Evolutionary conservation across 257 asterid genomes (phyloP).

Genomic region (Capsicum rhomboideum): DNA sequence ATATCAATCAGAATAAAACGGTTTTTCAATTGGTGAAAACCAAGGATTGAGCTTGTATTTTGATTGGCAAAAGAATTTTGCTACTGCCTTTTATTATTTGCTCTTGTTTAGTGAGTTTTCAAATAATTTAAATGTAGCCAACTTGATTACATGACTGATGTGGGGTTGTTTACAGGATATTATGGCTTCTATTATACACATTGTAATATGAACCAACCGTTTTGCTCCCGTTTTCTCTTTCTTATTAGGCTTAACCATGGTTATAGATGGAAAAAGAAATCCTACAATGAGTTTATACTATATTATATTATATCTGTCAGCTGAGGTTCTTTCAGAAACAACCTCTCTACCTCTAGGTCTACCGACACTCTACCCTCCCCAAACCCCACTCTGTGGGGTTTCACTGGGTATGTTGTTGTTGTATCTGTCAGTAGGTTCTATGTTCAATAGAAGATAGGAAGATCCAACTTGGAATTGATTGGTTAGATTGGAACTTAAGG

Average conservation of each 20-base stretch:
- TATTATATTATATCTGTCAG: background rate
- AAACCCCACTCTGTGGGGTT: too few species aligned
- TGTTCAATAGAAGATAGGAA: background rate
- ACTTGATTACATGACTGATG: background rate
- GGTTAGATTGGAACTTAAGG: background rate
- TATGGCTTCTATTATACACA: background rate
- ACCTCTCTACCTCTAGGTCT: too few species aligned
- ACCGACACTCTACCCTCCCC: too few species aligned
- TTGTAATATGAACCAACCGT: background rate
- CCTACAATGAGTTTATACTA: background rate
- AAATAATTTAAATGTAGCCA: background rate
- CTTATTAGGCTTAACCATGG: background rate
- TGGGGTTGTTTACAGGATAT: background rate
- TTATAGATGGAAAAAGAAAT: background rate
- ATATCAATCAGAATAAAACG: background rate
- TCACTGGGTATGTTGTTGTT: too few species aligned
- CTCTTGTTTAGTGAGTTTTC: background rate
- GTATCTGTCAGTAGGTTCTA: background rate
- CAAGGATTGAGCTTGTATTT: background rate
- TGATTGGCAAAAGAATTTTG: background rate
- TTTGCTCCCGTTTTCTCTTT: background rate
- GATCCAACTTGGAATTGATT: background rate
- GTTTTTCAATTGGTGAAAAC: background rate
- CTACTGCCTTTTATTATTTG: background rate
- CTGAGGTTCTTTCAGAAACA: too few species aligned